Evolutionary conservation across 768 basidiomycete species (phyloP).

Genomic region (Floccularia luteovirens): DNA sequence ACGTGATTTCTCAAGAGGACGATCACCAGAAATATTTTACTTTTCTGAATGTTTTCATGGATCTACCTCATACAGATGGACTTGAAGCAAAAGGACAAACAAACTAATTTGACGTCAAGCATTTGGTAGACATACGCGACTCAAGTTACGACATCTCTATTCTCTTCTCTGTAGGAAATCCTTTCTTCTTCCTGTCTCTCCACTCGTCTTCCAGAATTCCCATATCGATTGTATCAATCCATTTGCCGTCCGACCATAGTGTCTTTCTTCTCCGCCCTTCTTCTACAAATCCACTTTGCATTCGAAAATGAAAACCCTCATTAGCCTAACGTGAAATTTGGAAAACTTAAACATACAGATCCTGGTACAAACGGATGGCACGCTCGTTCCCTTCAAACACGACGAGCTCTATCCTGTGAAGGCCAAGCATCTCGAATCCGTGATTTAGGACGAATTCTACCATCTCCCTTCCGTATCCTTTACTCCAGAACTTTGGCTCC

Average conservation of each 20-base stretch:
- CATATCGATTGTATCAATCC: conserved; percentile 31
- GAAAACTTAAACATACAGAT: conserved; percentile 15
- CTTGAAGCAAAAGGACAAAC: no score
- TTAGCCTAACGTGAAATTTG: neutral
- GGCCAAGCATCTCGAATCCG: conserved; percentile 8
- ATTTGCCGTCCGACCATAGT: conserved; percentile 24
- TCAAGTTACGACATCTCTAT: no score
- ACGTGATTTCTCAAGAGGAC: no score
- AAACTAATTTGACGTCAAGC: no score
- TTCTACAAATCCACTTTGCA: conserved; percentile 27
- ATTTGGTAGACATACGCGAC: no score
- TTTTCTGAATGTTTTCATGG: no score
- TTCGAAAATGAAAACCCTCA: neutral
- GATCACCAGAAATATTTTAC: no score
- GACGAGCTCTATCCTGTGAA: conserved; percentile 19
- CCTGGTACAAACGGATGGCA: conserved; percentile 17
- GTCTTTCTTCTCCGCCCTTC: conserved; percentile 28
- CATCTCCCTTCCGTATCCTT: conserved; percentile 14
- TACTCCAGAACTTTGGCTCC: conserved; percentile 14
- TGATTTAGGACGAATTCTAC: conserved; percentile 10
- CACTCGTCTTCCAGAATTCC: conserved; percentile 32
- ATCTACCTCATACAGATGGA: no score
- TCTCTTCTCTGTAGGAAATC: no score
- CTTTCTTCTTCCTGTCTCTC: conserved; percentile 5
- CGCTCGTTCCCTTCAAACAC: conserved; percentile 10